Evolutionary conservation across 2,329 filamentous ascomycete genomes (phyloP), one percentile per base, ranked within the genome.

Genomic region (Xylariales sp.): DNA sequence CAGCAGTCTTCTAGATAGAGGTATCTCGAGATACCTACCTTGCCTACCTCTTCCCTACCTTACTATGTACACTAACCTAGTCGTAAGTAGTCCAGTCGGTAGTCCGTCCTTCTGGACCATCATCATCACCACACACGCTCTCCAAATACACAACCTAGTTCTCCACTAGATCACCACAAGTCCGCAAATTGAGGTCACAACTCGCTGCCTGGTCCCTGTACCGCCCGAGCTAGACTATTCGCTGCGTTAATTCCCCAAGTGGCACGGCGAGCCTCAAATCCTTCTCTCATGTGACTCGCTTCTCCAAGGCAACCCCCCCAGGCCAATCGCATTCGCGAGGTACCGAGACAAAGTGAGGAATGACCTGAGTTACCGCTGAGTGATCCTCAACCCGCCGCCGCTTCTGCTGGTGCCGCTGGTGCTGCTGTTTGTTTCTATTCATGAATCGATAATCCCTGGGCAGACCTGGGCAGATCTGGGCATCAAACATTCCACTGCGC

Each of bases 241-340:
- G 23, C 56, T 39, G 59, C 62, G 41, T 48, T 58, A 43, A 54
- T 28, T 58, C 53, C 48, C 52, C 60, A 18, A 62, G 57, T 59
- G 53, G 49, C 60, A 59, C 66, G 32, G 57, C 43, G 65, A 69
- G 69, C 69, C 65, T 66, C 66, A 63, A 60, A 56, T 30, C 62
- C 57, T 34, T 53, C 53, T 53, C 53, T 56, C 55, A 54, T 61
- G 54, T 69, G 66, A 66, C 64, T 58, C 41, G 61, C 56, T 30
- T 52, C 66, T 28, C 48, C 3, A 48, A 60, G 34, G 59, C 68
- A 23, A 23, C 23, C 23, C 23, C 23, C 48, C 3, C 53, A 60
- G 34, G 59, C 68, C 68, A 70, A 70, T 61, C 23, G 65, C 61
- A 70, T 68, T 61, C 23, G 65, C 52, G 36, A 63, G 56, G 43